Evolutionary conservation across 2,329 filamentous ascomycete genomes (phyloP).

Genomic region (Coniella vitis): DNA sequence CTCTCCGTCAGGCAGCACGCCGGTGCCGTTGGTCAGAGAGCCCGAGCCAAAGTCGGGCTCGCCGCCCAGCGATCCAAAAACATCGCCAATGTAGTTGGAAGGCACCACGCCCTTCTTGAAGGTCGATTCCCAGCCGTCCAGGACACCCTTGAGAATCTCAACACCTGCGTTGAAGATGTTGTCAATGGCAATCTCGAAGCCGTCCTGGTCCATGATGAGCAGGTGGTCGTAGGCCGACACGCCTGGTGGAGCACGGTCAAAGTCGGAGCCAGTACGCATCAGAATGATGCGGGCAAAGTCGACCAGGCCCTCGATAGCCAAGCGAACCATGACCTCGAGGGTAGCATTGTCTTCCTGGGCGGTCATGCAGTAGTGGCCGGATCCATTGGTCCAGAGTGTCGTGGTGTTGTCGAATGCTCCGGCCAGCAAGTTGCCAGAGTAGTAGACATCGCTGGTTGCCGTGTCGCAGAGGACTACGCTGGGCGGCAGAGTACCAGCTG

Average conservation of each 20-base stretch:
- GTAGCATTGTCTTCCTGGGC: conserved; percentile 69
- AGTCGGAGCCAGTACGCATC: conserved; percentile 62
- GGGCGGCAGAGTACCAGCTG: conserved; percentile 40
- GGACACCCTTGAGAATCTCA: conserved; percentile 57
- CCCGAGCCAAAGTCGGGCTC: conserved; percentile 58
- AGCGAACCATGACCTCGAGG: conserved; percentile 58
- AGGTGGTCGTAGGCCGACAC: conserved; percentile 53
- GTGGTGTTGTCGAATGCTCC: conserved; percentile 61
- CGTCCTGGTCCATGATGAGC: conserved; percentile 53
- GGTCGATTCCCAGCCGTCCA: conserved; percentile 51
- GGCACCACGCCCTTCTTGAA: conserved; percentile 52
- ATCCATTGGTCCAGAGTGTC: conserved; percentile 58
- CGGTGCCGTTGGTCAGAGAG: conserved; percentile 33
- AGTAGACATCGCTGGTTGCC: conserved; percentile 68
- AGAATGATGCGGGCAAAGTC: conserved; percentile 63
- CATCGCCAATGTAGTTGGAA: conserved; percentile 63
- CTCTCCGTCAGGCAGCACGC: conserved; percentile 21
- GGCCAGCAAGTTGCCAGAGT: conserved; percentile 52
- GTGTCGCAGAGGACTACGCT: conserved; percentile 58
- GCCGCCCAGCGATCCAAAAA: conserved; percentile 62
- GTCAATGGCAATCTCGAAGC: conserved; percentile 53
- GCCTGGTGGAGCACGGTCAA: conserved; percentile 60
- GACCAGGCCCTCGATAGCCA: conserved; percentile 46
- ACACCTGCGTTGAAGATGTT: conserved; percentile 64
- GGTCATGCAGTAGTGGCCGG: conserved; percentile 61